Evolutionary conservation across 176 grass and related monocot genomes (phyloP), one percentile per base, ranked within the genome.

Genomic region (Pontederia paniculata): DNA sequence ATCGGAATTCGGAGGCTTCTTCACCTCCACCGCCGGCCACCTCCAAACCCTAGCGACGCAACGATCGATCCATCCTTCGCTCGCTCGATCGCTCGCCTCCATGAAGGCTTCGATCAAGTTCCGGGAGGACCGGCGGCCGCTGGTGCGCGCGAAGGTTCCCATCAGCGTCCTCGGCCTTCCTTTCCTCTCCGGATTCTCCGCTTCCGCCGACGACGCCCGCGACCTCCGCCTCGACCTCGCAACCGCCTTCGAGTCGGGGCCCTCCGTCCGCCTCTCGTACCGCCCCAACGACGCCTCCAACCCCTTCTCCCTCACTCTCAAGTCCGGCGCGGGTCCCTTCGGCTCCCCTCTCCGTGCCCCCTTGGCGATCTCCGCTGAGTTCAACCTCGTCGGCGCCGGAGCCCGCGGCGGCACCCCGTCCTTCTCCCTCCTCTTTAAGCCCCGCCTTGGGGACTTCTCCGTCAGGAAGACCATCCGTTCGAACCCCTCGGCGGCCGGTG

Each of bases 41-140:
- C 25, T 31, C 25, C 25, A 31, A 31, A 31, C 25, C 25, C 25
- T 31, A 31, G n/a, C n/a, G n/a, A n/a, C n/a, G n/a, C n/a, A n/a
- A n/a, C n/a, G n/a, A n/a, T n/a, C n/a, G n/a, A n/a, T n/a, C n/a
- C n/a, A n/a, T n/a, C n/a, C n/a, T n/a, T 31, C 25, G 25, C 1
- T 31, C 25, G 14, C 9, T 12, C n/a, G 9, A 8, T 12, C 43
- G 11, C 17, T 6, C 3, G 44, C 15, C 0, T 12, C 57, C 12
- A 72, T 72, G 69, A 72, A 72, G 57, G 69, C 69, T 9, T 72
- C 57, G 11, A 49, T 72, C 69, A 72, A 72, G 17, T 53, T 72
- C 69, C 28, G 31, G 11, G 69, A 72, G 15, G 69, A 72, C 9
- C 44, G 48, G 17, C 50, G 44, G 57, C 69, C 69, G 9, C 13